phyloP scores from a whole-genome alignment of 768 basidiomycete genomes.

The Leccinum subgranulosum region DNA sequence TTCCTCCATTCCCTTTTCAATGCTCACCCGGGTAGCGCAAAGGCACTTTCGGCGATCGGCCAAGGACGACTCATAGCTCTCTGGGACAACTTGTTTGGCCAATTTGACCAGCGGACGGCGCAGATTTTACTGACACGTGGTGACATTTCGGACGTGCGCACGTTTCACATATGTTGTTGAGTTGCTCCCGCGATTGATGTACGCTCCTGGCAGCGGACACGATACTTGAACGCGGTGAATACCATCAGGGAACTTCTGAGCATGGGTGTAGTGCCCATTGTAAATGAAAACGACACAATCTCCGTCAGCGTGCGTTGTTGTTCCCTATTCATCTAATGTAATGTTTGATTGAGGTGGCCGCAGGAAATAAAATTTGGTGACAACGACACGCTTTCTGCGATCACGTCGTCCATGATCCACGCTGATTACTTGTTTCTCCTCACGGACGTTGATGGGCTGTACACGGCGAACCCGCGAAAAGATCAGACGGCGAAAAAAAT shows the following conservation, averaged over 20 bases:
- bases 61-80: constrained; percentile 95
- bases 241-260: constrained; percentile 88
- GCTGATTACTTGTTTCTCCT: constrained; percentile 96
- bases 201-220: constrained; percentile 61
- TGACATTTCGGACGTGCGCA: constrained; percentile 90
- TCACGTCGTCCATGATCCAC: constrained; percentile 95
- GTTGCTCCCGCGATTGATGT: not conserved
- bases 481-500: constrained; percentile 81
- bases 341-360: constrained; percentile 1
- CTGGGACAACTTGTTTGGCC: constrained; percentile 95
- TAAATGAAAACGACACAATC: constrained; percentile 98
- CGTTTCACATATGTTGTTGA: not conserved
- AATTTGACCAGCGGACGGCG: constrained; percentile 92
- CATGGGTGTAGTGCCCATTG: constrained; percentile 96
- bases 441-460: constrained; percentile 95
- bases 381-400: constrained; percentile 96
- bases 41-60: constrained; percentile 96
- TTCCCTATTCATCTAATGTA: not conserved
- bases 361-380: constrained; percentile 99
- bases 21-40: constrained; percentile 22
- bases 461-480: constrained; percentile 92
- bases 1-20: not conserved
- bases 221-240: constrained; percentile 96
- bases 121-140: constrained; percentile 92
- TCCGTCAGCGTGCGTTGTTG: constrained; percentile 81